Base-by-base conservation (phyloP, 441 rosid species). In the Croton setiger region DNA sequence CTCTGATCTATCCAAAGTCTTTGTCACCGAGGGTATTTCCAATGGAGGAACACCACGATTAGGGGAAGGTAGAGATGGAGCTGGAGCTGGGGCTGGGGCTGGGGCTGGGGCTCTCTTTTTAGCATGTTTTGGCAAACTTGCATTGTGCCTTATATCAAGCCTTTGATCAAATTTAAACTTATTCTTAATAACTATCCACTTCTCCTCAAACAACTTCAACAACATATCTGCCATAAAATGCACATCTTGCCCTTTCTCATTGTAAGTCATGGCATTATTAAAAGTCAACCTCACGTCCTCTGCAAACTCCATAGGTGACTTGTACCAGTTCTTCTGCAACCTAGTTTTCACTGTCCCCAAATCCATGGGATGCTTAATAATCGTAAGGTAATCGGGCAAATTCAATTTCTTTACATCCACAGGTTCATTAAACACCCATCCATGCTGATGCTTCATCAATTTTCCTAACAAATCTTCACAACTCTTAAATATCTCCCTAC, bases 321-420 rank as follows among this genome's bases (percentile, higher is more conserved):
- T 81, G 69, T 95, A 95, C 83, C 60, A 73, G 67, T 81, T 86
- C 74, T 82, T 80, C 63, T 73, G 79, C 83, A 92, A 77, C 81
- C 79, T 86, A 60, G 54, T 75, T 81, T 86, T 90, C 68, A 95
- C 89, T 0, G 96, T 88, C 4, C 99, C 97, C 78, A 95, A 83
- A 85, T 95, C 99, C 99, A 95, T 95, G 4, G 99, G 99, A 76
- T 82, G 86, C 86, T 87, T 86, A 61, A 95, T 75, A 60, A 92
- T 92, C 13, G 60, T 82, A 55, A 78, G 75, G 69, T 95, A 95
- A 84, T 95, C 98, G 61, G 75, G 89, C 77, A 92, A 79, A 59
- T 86, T 86, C 49, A 92, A 86, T 58, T 73, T 82, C 72, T 82
- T 78, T 7, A 73, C 96, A 83, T 94, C 97, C 33, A 94, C 98